A percentile compares a stretch with the other conserved stretches of the same genome.
phyloP scores from a whole-genome alignment of 2,329 filamentous ascomycete genomes.

The Mycosphaerella sp. region DNA sequence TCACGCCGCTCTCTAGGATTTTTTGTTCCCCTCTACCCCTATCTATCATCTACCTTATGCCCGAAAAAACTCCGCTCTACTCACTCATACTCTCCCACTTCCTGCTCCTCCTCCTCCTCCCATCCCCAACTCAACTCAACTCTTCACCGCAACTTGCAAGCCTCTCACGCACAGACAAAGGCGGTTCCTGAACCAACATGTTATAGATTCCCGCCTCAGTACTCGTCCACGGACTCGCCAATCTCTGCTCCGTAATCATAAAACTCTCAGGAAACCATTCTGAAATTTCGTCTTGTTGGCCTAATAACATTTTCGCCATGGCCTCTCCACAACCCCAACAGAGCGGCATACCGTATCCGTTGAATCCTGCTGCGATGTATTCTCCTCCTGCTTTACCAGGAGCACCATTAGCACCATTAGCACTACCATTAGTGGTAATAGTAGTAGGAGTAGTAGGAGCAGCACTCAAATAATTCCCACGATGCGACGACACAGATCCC shows the following conservation, averaged over 20 bases:
- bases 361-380: conserved; percentile 21
- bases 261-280: conserved; percentile 16
- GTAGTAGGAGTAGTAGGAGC: too few species aligned
- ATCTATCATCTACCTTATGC: too few species aligned
- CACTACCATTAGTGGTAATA: too few species aligned
- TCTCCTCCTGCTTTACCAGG: conserved; percentile 12
- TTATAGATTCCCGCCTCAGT: conserved; percentile 14
- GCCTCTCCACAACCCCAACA: conserved; percentile 22
- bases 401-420: too few species aligned
- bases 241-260: conserved; percentile 12
- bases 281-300: conserved; percentile 10
- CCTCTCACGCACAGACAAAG: background rate
- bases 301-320: conserved; percentile 21
- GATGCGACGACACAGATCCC: background rate
- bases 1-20: too few species aligned
- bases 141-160: background rate
- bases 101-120: too few species aligned
- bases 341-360: conserved; percentile 22
- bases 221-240: conserved; percentile 12
- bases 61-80: too few species aligned
- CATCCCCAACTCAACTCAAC: too few species aligned
- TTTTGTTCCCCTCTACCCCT: too few species aligned
- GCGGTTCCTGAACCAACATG: conserved; percentile 13
- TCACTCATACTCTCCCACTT: too few species aligned
- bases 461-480: background rate